Evolutionary conservation across 169 alveolate species (phyloP), one percentile per base, ranked within the genome.

Genomic region (Plasmodium knowlesi): DNA sequence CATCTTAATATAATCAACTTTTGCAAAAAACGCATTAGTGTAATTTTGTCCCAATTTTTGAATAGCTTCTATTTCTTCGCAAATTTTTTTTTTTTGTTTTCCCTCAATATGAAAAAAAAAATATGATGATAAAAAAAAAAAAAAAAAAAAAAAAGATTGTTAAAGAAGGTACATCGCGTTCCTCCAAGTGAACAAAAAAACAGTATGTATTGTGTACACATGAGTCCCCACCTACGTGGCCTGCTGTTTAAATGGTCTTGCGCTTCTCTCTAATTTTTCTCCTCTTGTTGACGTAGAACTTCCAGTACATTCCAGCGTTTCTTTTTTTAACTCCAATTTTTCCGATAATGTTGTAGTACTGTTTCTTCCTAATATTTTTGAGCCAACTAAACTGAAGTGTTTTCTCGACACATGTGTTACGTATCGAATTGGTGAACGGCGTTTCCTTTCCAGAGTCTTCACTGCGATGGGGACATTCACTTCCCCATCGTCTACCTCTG

Each of bases 231-330:
- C 30, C 8, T 67, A 76, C 14, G 61, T 16, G 43, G 10, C 43
- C 14, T 14, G 16, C 14, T n/a, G 28, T 32, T 84, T 93, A 96
- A 32, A 96, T 96, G n/a, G 96, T 96, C 78, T 95, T 95, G 37
- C 93, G 81, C 83, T 95, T 84, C 88, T 93, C 93, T 89, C 95
- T 94, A 67, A 96, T 96, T 95, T 95, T 96, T 83, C 92, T 96
- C 53, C 97, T 85, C 82, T 95, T 96, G 89, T 92, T 92, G 79
- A 93, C 94, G 74, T 96, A 95, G 92, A 94, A 96, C 61, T 86
- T 95, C 97, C 97, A 96, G 76, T 95, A 96, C 92, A 95, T 93
- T 32, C 97, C 97, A 32, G 97, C 97, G 74, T 96, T 96, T 71
- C 88, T 90, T 93, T 96, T 96, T 85, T 94, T 92, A 28, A 96